Percentiles rank a stretch among this genome's conserved stretches.
phyloP scores from a whole-genome alignment of 176 grass and related monocot genomes.

The Metroxylon sagu region DNA sequence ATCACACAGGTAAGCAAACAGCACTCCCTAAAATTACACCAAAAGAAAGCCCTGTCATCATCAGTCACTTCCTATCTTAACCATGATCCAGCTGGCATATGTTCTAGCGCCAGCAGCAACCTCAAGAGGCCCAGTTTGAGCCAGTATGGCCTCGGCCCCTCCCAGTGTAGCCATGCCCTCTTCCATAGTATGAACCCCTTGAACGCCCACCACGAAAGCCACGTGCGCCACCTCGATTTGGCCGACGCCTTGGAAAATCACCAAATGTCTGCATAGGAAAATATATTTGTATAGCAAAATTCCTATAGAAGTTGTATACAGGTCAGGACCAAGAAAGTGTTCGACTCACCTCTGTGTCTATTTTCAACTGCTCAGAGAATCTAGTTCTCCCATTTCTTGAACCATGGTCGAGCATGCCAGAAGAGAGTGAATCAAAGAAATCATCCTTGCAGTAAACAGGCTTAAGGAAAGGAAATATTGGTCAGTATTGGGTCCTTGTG shows the following conservation, averaged over 20 bases:
- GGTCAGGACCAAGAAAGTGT: background rate
- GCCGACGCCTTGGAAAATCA: slow-evolving; percentile 60
- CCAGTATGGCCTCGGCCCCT: slow-evolving; percentile 26
- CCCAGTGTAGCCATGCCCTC: slow-evolving; percentile 49
- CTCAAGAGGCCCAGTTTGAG: background rate
- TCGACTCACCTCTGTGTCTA: slow-evolving; percentile 67
- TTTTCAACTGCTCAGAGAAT: slow-evolving; percentile 78
- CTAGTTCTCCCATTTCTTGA: slow-evolving; percentile 56
- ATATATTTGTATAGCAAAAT: too few relatives aligned
- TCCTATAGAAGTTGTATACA: too few relatives aligned
- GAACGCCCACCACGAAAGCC: slow-evolving; percentile 36
- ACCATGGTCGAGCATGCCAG: slow-evolving; percentile 55
- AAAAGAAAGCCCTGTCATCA: too few relatives aligned
- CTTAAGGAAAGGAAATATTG: slow-evolving; percentile 21
- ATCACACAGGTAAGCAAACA: too few relatives aligned
- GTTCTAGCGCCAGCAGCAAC: too few relatives aligned
- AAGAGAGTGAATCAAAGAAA: slow-evolving; percentile 93
- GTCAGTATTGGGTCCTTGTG: too few relatives aligned
- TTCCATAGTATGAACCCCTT: slow-evolving; percentile 41
- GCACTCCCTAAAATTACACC: too few relatives aligned
- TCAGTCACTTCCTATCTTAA: too few relatives aligned
- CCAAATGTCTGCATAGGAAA: slow-evolving; percentile 60
- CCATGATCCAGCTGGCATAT: too few relatives aligned
- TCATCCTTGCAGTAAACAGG: slow-evolving; percentile 85
- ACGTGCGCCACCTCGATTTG: slow-evolving; percentile 51